A percentile compares a stretch with the other conserved stretches of the same genome.
Evolutionary conservation across 371 early-diverging fungal species (phyloP).

Genomic region (Batkoa obscura): DNA sequence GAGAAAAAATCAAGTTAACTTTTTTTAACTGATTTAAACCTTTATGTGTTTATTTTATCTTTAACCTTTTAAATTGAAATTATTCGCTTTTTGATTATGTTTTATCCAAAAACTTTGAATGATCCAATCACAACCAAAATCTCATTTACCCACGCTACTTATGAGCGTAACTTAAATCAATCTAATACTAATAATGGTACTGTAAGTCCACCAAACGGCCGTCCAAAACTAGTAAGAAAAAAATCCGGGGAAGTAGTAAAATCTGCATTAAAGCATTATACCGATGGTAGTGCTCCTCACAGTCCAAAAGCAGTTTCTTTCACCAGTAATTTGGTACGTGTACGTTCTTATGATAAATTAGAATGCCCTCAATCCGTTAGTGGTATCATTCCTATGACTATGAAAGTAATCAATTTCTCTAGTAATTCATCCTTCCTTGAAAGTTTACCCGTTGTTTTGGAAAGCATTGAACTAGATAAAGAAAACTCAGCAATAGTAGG

Average conservation of each 20-base stretch:
- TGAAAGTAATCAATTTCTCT: background rate
- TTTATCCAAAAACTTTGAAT: too few species aligned
- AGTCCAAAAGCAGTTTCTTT: constrained; percentile 3
- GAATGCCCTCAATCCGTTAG: constrained; percentile 6
- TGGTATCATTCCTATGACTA: background rate
- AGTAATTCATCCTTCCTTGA: background rate
- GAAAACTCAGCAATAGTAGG: background rate
- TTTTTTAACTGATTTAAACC: too few species aligned
- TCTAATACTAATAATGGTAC: too few species aligned
- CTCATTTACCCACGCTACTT: too few species aligned
- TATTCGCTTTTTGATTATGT: too few species aligned
- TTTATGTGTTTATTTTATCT: too few species aligned
- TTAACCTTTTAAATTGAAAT: too few species aligned
- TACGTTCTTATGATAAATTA: background rate
- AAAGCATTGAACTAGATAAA: background rate
- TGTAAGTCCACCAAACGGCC: background rate
- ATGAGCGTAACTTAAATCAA: too few species aligned
- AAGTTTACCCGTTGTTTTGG: background rate
- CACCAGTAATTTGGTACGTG: background rate
- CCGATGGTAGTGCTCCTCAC: background rate
- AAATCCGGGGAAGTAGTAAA: constrained; percentile 8
- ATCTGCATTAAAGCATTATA: background rate
- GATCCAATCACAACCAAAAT: too few species aligned
- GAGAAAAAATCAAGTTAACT: too few species aligned
- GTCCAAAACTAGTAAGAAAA: constrained; percentile 3